Conservation (phyloP, 352 stramenopile species). For the Globisporangium sylvaticum region DNA sequence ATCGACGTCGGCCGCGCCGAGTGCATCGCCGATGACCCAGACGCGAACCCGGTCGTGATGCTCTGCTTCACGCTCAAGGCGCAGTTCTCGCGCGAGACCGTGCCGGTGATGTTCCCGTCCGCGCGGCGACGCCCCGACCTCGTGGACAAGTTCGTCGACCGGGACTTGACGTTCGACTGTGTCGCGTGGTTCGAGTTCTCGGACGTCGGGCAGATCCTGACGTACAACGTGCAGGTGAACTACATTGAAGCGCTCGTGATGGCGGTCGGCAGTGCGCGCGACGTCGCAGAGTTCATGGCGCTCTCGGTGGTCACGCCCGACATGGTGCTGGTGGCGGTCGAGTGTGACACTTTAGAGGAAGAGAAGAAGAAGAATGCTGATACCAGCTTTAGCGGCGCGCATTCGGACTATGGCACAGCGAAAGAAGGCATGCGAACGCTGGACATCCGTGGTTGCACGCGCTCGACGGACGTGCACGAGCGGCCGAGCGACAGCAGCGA, state of each 20-base stretch:
- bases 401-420: neutral
- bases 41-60: slow-evolving; percentile 4
- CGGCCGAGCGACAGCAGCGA: neutral
- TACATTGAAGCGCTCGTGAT: slow-evolving; percentile 18
- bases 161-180: slow-evolving; percentile 18
- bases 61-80: neutral
- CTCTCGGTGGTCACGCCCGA: slow-evolving; percentile 1
- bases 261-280: slow-evolving; percentile 5
- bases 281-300: slow-evolving; percentile 1
- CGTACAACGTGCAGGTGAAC: slow-evolving; percentile 16
- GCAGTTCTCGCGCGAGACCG: slow-evolving; percentile 2
- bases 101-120: slow-evolving; percentile 24
- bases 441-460: neutral
- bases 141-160: slow-evolving; percentile 15
- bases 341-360: neutral
- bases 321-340: neutral
- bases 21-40: neutral
- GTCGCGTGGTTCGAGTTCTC: slow-evolving; percentile 21
- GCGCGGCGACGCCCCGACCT: slow-evolving; percentile 14
- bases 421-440: neutral
- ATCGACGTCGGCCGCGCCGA: neutral
- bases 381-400: too few relatives aligned
- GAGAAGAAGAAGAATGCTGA: neutral
- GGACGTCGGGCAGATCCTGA: slow-evolving; percentile 11
- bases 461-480: neutral